Base-by-base conservation (phyloP, 1,284 basidiomycete genomes). In the Volvariella surrecta region DNA sequence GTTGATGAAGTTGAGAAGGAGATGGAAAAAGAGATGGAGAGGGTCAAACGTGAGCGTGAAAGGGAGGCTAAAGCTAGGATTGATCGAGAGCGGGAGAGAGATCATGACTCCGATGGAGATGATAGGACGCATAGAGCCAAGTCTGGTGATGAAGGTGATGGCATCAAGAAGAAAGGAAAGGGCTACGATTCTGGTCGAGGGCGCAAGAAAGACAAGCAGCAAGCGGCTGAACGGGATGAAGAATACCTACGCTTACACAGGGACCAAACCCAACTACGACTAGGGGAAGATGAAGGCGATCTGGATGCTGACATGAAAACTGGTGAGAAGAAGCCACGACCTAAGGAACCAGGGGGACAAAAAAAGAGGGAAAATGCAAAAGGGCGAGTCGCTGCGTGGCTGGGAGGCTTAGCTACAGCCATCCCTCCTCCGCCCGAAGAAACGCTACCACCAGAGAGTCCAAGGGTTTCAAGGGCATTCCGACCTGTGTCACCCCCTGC, bases 321-420 rank as follows among this genome's bases (percentile, higher is more conserved):
- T 8, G 40, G 18, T 19, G n/a, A 24, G 39, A 61, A 55, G 51
- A 52, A 46, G 37, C 48, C 61, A 37, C 54, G 57, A n/a, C 32
- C 44, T 28, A 46, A 49, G 42, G 50, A 54, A 40, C 50, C 45
- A 28, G 52, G 50, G 15, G 40, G 41, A 37, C 45, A 39, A 17
- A 45, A 35, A 13, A 60, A 68, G 44, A 54, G 74, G 39, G 59
- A 67, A 34, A 61, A 50, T 48, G 74, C 73, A 38, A 81, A 81
- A 48, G 81, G 82, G 2, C 64, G 81, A n/a, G 77, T 88, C 10
- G 68, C 82, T n/a, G 82, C 78, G 10, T 88, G 84, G 84, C 52
- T 88, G 45, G 82, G 79, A 32, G 71, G 63, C 16, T 74, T 85
- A 40, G 76, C 78, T 43, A 65, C 72, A 8, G 73, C 67, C 22